These are phyloP conservation scores for Aspergillus sp. DNA, from an alignment of 2,329 filamentous ascomycete species.

Conservation along the genomic window DNA sequence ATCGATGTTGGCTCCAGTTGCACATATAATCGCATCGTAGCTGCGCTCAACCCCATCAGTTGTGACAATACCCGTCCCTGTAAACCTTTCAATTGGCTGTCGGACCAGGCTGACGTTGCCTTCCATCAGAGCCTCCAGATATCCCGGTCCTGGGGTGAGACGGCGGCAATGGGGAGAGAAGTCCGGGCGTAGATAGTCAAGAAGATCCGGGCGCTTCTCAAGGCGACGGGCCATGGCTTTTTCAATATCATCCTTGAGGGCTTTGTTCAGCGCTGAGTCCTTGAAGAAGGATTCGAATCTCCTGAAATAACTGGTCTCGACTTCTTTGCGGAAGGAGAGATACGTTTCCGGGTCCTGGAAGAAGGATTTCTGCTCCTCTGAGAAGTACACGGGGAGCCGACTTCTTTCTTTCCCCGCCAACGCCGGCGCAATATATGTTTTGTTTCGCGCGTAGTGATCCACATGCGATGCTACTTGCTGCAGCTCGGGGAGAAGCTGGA, in stretches of 20 bases:
- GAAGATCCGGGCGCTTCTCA: constrained; percentile 54
- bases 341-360: constrained; percentile 65
- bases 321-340: constrained; percentile 56
- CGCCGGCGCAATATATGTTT: constrained; percentile 62
- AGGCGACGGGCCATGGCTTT: constrained; percentile 50
- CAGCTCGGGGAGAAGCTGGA: constrained; percentile 50
- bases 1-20: constrained; percentile 65
- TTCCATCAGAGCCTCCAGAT: constrained; percentile 63
- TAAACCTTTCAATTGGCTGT: constrained; percentile 60
- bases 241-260: constrained; percentile 45
- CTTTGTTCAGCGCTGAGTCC: constrained; percentile 50
- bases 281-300: constrained; percentile 57
- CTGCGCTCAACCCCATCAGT: constrained; percentile 56
- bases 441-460: constrained; percentile 65
- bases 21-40: constrained; percentile 68
- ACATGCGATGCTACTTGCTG: constrained; percentile 47
- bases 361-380: constrained; percentile 53
- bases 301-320: constrained; percentile 64
- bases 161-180: constrained; percentile 66
- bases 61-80: constrained; percentile 59
- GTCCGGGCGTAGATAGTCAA: constrained; percentile 58
- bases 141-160: constrained; percentile 65
- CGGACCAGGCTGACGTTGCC: constrained; percentile 64
- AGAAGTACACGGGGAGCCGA: constrained; percentile 57
- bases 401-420: too few species aligned